Conservation (phyloP, 495 filamentous ascomycete species). For the Penicillium canariense region DNA sequence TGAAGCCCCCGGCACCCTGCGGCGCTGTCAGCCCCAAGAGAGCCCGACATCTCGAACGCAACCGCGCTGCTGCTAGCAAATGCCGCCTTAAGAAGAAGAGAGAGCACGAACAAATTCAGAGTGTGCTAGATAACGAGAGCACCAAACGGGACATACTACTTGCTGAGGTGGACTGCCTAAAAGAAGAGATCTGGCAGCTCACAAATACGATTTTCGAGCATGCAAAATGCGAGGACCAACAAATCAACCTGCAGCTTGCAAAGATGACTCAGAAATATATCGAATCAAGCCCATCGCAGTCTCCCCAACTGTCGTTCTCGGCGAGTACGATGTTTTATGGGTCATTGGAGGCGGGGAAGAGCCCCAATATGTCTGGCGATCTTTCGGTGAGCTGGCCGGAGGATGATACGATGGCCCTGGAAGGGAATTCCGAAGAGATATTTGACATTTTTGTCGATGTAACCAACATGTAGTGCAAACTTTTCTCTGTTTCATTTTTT, state of each 20-base stretch:
- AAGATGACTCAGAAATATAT: neutral
- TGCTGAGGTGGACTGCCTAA: neutral
- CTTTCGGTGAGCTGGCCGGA: neutral
- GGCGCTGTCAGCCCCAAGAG: neutral
- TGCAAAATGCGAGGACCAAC: neutral
- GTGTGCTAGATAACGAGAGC: neutral
- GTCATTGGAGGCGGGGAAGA: neutral
- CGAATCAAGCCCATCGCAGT: neutral
- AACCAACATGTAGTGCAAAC: neutral
- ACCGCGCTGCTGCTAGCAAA: constrained; percentile 7
- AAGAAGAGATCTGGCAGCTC: neutral
- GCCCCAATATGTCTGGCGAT: neutral
- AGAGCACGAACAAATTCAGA: constrained; percentile 6
- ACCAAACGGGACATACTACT: neutral
- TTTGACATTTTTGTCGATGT: neutral
- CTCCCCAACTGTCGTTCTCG: neutral
- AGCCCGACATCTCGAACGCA: constrained; percentile 5
- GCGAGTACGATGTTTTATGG: neutral
- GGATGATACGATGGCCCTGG: neutral
- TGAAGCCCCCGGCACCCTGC: neutral
- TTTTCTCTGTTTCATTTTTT: too few species aligned
- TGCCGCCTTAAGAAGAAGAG: constrained; percentile 3
- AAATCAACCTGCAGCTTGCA: neutral
- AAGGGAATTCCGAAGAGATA: neutral
- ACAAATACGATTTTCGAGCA: neutral